These are phyloP conservation scores for Trichodelitschia bisporula DNA, from an alignment of 495 filamentous ascomycete genomes.

Conservation along the genomic window DNA sequence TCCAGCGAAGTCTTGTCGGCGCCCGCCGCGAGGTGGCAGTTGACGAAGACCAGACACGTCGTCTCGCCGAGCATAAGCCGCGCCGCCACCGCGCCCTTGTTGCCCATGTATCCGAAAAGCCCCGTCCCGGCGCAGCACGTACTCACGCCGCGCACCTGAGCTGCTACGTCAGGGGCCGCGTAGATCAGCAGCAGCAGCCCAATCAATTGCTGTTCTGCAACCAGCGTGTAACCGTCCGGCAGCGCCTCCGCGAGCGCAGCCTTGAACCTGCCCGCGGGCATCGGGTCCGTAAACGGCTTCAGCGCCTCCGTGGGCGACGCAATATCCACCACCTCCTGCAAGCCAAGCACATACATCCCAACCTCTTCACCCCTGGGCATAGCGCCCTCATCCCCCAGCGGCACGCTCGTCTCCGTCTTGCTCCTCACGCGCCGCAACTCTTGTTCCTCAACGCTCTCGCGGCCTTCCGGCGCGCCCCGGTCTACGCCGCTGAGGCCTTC, in stretches of 20 bases:
- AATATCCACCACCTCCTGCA: constrained; percentile 84
- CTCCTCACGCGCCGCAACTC: constrained; percentile 16
- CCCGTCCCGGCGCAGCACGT: constrained; percentile 65
- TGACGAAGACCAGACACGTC: constrained; percentile 67
- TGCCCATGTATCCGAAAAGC: constrained; percentile 76
- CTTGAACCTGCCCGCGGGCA: constrained; percentile 53
- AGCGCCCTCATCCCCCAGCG: constrained; percentile 13
- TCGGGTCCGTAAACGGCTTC: constrained; percentile 47
- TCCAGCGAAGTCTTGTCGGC: constrained; percentile 53
- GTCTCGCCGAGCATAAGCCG: constrained; percentile 76
- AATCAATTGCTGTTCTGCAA: constrained; percentile 64
- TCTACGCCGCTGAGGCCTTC: constrained; percentile 28
- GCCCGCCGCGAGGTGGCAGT: constrained; percentile 75
- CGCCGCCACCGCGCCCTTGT: constrained; percentile 74
- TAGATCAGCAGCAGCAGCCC: constrained; percentile 73
- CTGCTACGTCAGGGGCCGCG: constrained; percentile 46
- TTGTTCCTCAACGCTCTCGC: constrained; percentile 19
- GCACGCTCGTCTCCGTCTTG: constrained; percentile 15
- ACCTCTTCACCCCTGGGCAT: constrained; percentile 33
- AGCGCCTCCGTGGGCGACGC: constrained; percentile 38
- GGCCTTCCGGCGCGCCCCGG: constrained; percentile 13
- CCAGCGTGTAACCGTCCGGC: constrained; percentile 47
- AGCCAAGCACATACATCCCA: constrained; percentile 67
- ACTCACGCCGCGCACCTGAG: constrained; percentile 50
- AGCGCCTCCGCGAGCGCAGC: constrained; percentile 40